These are phyloP conservation scores for Thalia dealbata DNA, from an alignment of 176 grass and related monocot species.

Conservation along the genomic window DNA sequence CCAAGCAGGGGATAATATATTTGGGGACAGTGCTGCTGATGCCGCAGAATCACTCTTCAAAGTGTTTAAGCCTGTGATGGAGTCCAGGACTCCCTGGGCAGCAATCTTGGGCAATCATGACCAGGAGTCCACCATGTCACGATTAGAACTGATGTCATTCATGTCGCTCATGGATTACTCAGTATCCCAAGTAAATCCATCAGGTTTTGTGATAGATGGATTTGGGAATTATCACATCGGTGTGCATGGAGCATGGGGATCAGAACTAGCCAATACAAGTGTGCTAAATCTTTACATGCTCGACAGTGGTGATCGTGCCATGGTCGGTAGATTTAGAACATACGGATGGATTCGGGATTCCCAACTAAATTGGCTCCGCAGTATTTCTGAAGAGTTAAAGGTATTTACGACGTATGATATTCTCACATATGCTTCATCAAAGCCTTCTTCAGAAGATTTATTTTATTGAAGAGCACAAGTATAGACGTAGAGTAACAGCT, in stretches of 20 bases:
- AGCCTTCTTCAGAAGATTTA: background rate
- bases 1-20: constrained; percentile 88
- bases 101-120: constrained; percentile 90
- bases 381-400: constrained; percentile 47
- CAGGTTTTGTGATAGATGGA: constrained; percentile 62
- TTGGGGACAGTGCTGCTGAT: constrained; percentile 76
- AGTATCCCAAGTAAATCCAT: constrained; percentile 75
- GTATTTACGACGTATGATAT: constrained; percentile 26
- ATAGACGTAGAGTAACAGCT: background rate
- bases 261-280: constrained; percentile 50
- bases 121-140: constrained; percentile 86
- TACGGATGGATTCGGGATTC: constrained; percentile 92
- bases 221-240: constrained; percentile 76
- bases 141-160: constrained; percentile 71
- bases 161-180: constrained; percentile 92
- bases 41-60: constrained; percentile 83
- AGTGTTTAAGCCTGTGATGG: constrained; percentile 56
- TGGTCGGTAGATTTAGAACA: constrained; percentile 51
- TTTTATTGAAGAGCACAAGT: background rate
- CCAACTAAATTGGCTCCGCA: constrained; percentile 59
- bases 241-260: constrained; percentile 59
- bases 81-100: constrained; percentile 67
- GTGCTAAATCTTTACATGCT: constrained; percentile 85
- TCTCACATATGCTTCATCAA: background rate
- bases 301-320: constrained; percentile 72